Base-by-base conservation (phyloP, 2,329 filamentous ascomycete genomes). In the Talaromyces sp. region DNA sequence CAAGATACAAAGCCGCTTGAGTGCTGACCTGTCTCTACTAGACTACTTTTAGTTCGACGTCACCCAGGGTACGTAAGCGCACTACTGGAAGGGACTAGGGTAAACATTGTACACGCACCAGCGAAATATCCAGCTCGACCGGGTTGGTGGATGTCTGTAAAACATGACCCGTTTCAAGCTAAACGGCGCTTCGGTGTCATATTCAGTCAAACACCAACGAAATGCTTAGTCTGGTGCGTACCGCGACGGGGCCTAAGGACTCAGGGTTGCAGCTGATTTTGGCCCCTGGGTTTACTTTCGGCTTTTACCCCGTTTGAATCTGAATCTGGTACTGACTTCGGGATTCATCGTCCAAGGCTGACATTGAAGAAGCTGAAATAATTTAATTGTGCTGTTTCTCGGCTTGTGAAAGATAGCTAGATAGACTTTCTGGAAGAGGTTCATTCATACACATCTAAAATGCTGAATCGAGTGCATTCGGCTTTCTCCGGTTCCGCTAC, bases 201-300 rank as follows among this genome's bases (percentile, higher is more conserved):
- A 52, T 52, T 21, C n/a, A 16, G 12, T 18, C 7, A 16, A 50
- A n/a, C 16, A 7, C 46, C 46, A 31, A 31, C 21, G 3, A 23
- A 31, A 28, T 14, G 14, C 46, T 50, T 50, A 50, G 9, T 23
- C n/a, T 40, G 39, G 40, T 21, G 9, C n/a, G 23, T 48, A 25
- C 44, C 12, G 23, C 28, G 5, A 48, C 21, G 40, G 40, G 44
- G 18, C 37, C 11, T 5, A 42, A 4, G 39, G 37, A 25, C 25
- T 46, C 44, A 59, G 57, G 57, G 57, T 59, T 59, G 37, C 57
- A 59, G n/a, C 35, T 35, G 57, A 44, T 50, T 59, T 59, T 59
- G 42, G 57, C 57, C 57, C 57, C 56, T 5, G 14, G 12, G 14
- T 48, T n/a, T 14, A 5, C 18, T 44, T 46, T 35, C 3, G 9